These are phyloP conservation scores for Talaromyces albobiverticillius DNA, from an alignment of 2,329 filamentous ascomycete genomes.

Conservation along the genomic window DNA sequence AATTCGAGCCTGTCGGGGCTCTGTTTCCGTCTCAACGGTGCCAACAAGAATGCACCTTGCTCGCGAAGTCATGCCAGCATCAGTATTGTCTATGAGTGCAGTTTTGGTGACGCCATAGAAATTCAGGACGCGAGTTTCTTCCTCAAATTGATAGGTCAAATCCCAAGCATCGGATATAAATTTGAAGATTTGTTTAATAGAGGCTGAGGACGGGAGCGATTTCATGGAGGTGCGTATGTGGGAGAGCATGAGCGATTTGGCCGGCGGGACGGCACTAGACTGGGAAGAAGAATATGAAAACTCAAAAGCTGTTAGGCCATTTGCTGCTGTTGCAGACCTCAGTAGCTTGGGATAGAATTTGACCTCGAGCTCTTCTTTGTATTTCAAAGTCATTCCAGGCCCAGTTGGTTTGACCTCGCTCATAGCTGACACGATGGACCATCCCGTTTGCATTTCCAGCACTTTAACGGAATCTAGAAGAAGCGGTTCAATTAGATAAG, in stretches of 20 bases:
- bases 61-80: constrained; percentile 25
- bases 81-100: constrained; percentile 27
- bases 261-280: constrained; percentile 27
- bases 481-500: background rate
- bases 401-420: constrained; percentile 25
- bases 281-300: constrained; percentile 30
- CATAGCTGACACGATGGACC: constrained; percentile 40
- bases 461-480: constrained; percentile 35
- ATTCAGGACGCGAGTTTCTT: constrained; percentile 44
- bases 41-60: constrained; percentile 40
- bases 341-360: constrained; percentile 42
- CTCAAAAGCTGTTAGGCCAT: constrained; percentile 28
- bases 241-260: constrained; percentile 41
- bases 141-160: constrained; percentile 35
- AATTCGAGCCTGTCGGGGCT: constrained; percentile 17
- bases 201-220: constrained; percentile 32
- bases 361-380: constrained; percentile 40
- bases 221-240: constrained; percentile 38
- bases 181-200: constrained; percentile 37
- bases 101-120: constrained; percentile 45
- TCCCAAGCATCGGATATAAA: constrained; percentile 45
- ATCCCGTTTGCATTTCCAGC: constrained; percentile 43
- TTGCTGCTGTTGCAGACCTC: constrained; percentile 19
- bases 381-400: constrained; percentile 40
- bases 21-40: constrained; percentile 14